A percentile compares a stretch with the other conserved stretches of the same genome.
phyloP scores from a whole-genome alignment of 768 basidiomycete species.

The Mycena haematopus region DNA sequence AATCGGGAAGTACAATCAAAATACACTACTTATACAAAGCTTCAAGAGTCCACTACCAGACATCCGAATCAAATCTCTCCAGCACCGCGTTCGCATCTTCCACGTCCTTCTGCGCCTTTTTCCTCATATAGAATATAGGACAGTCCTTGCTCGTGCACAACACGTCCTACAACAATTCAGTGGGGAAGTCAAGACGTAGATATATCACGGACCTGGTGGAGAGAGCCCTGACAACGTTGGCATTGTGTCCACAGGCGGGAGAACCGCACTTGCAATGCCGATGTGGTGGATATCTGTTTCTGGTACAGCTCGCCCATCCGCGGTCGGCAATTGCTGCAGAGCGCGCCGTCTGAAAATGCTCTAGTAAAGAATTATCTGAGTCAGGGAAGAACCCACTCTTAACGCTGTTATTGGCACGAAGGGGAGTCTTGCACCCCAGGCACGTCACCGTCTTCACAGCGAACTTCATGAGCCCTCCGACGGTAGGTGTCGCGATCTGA shows the following conservation, averaged over 20 bases:
- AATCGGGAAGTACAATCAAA: constrained; percentile 9
- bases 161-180: constrained; percentile 70
- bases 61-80: constrained; percentile 83
- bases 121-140: constrained; percentile 98
- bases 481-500: constrained; percentile 94
- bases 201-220: constrained; percentile 75
- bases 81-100: constrained; percentile 81
- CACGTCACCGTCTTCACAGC: constrained; percentile 96
- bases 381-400: constrained; percentile 52
- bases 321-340: constrained; percentile 92
- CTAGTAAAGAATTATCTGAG: not conserved
- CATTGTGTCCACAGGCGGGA: constrained; percentile 98
- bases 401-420: constrained; percentile 79
- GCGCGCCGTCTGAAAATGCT: constrained; percentile 73
- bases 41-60: constrained; percentile 58
- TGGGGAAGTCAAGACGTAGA: not conserved
- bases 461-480: constrained; percentile 98
- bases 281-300: constrained; percentile 80
- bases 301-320: constrained; percentile 90
- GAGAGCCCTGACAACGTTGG: constrained; percentile 96
- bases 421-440: constrained; percentile 91
- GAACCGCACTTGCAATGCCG: constrained; percentile 87
- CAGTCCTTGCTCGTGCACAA: constrained; percentile 97
- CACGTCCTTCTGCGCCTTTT: constrained; percentile 98
- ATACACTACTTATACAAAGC: not conserved